Percentiles rank a stretch among this genome's conserved stretches.
phyloP scores from a whole-genome alignment of 2,329 filamentous ascomycete species.

The Periconia digitata region DNA sequence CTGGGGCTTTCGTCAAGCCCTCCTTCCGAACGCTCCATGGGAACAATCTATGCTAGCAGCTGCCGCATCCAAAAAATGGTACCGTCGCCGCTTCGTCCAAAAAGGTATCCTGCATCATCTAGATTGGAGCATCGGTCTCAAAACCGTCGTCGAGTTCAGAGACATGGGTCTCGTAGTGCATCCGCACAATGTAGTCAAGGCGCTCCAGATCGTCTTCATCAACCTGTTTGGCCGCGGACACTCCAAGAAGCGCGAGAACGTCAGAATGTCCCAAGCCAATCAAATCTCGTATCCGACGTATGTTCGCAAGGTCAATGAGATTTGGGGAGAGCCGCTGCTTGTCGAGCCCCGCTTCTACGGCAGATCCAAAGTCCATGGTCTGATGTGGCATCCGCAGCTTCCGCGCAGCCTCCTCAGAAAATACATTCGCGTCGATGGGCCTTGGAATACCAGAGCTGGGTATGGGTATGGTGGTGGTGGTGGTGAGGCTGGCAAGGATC shows the following conservation, averaged over 20 bases:
- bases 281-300: conserved; percentile 22
- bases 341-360: conserved; percentile 18
- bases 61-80: conserved; percentile 24
- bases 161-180: conserved; percentile 30
- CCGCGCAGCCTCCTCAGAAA: neutral
- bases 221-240: conserved; percentile 32
- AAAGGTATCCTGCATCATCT: conserved; percentile 18
- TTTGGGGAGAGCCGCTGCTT: conserved; percentile 32
- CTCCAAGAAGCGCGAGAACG: conserved; percentile 25
- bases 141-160: conserved; percentile 29
- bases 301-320: conserved; percentile 26
- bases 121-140: conserved; percentile 33
- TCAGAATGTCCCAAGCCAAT: conserved; percentile 26
- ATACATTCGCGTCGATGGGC: neutral
- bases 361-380: neutral
- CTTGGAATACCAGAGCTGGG: too few species aligned
- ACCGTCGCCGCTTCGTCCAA: conserved; percentile 21
- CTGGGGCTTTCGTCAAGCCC: conserved; percentile 37
- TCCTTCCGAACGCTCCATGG: conserved; percentile 23
- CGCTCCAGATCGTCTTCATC: conserved; percentile 28
- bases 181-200: conserved; percentile 25
- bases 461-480: neutral
- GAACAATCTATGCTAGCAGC: conserved; percentile 27
- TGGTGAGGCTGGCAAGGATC: too few species aligned
- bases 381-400: conserved; percentile 13